Conservation (phyloP, 805 yeast species). For the Ogataea trehalophila region DNA sequence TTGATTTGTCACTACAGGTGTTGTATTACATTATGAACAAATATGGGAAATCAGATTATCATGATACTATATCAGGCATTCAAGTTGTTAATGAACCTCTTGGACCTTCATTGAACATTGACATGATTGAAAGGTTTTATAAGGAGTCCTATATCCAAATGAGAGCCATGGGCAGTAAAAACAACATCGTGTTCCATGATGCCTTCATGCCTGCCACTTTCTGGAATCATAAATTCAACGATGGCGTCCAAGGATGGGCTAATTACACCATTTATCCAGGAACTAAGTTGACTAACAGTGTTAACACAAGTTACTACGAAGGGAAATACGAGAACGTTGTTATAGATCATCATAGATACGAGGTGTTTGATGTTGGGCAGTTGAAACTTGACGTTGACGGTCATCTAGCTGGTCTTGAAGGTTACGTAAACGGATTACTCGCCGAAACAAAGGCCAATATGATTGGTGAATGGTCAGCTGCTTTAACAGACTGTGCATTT, state of each 20-base stretch:
- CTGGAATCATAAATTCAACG: constrained; percentile 46
- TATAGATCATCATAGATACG: constrained; percentile 88
- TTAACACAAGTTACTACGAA: constrained; percentile 5
- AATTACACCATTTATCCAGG: constrained; percentile 6
- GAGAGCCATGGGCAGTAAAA: constrained; percentile 33
- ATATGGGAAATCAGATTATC: constrained; percentile 44
- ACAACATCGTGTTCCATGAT: constrained; percentile 57
- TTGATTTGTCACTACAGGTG: constrained; percentile 44
- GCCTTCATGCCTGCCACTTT: constrained; percentile 54
- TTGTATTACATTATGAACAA: constrained; percentile 45
- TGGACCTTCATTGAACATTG: constrained; percentile 45
- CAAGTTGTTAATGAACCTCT: constrained; percentile 72
- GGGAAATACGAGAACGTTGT: constrained; percentile 56
- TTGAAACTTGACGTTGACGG: constrained; percentile 51
- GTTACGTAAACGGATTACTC: constrained; percentile 39
- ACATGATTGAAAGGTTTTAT: constrained; percentile 36
- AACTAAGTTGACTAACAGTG: constrained; percentile 6
- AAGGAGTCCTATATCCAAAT: constrained; percentile 38
- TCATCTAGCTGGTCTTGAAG: constrained; percentile 53
- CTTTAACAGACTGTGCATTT: constrained; percentile 62
- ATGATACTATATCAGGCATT: constrained; percentile 62
- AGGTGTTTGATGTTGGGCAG: constrained; percentile 70
- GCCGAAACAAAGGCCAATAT: constrained; percentile 44
- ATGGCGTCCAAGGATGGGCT: constrained; percentile 8
- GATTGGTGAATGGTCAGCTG: constrained; percentile 70